Percentiles rank a stretch among this genome's conserved stretches.
Evolutionary conservation across 2,329 filamentous ascomycete genomes (phyloP).

Genomic region (Scorias spongiosa): DNA sequence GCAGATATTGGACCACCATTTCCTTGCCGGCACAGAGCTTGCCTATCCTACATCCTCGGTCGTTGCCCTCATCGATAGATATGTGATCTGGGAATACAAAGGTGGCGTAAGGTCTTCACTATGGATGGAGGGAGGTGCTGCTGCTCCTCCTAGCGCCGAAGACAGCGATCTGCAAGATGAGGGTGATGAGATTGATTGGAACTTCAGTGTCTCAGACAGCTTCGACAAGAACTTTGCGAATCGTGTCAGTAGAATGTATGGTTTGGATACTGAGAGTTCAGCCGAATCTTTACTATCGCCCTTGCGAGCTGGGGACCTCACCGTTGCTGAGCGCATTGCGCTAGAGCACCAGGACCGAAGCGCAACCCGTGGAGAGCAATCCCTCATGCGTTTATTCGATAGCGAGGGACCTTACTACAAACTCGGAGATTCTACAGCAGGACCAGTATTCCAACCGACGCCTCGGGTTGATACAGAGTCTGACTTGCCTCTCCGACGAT

Average conservation of each 20-base stretch:
- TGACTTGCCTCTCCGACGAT: slow-evolving; percentile 38
- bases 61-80: slow-evolving; percentile 52
- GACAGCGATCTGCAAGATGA: slow-evolving; percentile 31
- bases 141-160: slow-evolving; percentile 26
- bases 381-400: slow-evolving; percentile 44
- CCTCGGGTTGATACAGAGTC: slow-evolving; percentile 28
- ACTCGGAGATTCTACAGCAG: slow-evolving; percentile 20
- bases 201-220: slow-evolving; percentile 48
- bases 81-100: slow-evolving; percentile 59
- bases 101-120: slow-evolving; percentile 55
- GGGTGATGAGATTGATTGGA: slow-evolving; percentile 41
- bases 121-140: slow-evolving; percentile 44
- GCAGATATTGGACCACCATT: slow-evolving; percentile 53
- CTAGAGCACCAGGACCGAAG: slow-evolving; percentile 41
- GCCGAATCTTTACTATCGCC: slow-evolving; percentile 8
- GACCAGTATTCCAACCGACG: not conserved
- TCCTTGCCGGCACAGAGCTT: slow-evolving; percentile 47
- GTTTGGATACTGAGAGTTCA: slow-evolving; percentile 7
- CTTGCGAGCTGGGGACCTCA: slow-evolving; percentile 7
- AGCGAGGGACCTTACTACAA: slow-evolving; percentile 40
- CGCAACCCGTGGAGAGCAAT: slow-evolving; percentile 40
- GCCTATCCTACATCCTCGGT: slow-evolving; percentile 50
- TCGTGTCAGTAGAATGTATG: slow-evolving; percentile 19
- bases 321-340: slow-evolving; percentile 21
- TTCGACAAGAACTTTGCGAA: slow-evolving; percentile 33